Percentiles rank a stretch among this genome's conserved stretches.
phyloP scores from a whole-genome alignment of 225 moss, liverwort and hornwort species.

The Marchantia polymorpha region DNA sequence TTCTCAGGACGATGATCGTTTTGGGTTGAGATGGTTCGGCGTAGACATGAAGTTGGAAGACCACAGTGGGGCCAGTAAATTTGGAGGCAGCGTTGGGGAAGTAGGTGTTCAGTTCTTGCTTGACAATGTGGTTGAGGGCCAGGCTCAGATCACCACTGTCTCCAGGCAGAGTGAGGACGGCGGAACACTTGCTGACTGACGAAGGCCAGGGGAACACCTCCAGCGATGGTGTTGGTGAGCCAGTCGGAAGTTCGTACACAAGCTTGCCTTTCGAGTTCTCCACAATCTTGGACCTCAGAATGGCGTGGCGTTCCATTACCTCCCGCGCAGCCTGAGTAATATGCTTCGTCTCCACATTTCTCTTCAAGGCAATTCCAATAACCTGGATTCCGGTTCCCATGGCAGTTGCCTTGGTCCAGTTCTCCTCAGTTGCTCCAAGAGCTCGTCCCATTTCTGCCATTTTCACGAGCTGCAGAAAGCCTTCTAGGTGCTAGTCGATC shows the following conservation, averaged over 20 bases:
- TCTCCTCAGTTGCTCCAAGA: slow-evolving; percentile 71
- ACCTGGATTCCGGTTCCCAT: slow-evolving; percentile 70
- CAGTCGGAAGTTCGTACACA: slow-evolving; percentile 35
- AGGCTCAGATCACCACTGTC: slow-evolving; percentile 59
- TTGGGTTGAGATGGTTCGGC: slow-evolving; percentile 34
- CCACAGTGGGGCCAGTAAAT: slow-evolving; percentile 47
- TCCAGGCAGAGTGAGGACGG: slow-evolving; percentile 43
- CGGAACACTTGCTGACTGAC: slow-evolving; percentile 11
- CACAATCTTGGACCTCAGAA: slow-evolving; percentile 54
- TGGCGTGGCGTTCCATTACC: slow-evolving; percentile 59
- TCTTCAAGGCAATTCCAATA: slow-evolving; percentile 56
- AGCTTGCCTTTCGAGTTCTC: slow-evolving; percentile 64
- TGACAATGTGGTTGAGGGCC: slow-evolving; percentile 48
- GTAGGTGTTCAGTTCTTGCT: slow-evolving; percentile 63
- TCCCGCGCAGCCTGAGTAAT: slow-evolving; percentile 51
- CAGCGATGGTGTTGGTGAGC: slow-evolving; percentile 25
- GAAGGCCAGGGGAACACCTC: slow-evolving; percentile 63
- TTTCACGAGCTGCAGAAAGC: not conserved
- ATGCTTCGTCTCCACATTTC: slow-evolving; percentile 45
- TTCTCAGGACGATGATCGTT: slow-evolving; percentile 56
- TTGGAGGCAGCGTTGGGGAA: slow-evolving; percentile 53
- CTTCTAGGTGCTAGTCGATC: not conserved
- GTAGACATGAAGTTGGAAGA: slow-evolving; percentile 70
- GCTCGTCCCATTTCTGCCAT: slow-evolving; percentile 39
- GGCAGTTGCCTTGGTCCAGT: slow-evolving; percentile 71